Conservation (phyloP, 73 alveolate genomes). For the Tetrahymena borealis region DNA sequence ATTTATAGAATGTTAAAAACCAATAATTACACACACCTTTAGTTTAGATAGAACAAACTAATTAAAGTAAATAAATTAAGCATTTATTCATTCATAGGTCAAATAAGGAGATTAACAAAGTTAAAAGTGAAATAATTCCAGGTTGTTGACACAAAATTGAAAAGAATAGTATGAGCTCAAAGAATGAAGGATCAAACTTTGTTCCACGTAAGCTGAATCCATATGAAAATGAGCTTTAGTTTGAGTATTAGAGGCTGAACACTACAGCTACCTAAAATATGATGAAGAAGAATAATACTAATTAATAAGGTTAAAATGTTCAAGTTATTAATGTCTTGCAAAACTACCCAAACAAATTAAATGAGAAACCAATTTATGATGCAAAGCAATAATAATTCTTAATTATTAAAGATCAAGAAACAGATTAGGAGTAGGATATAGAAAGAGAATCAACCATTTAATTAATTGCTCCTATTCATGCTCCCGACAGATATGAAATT, state of each 20-base stretch:
- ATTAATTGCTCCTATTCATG: background rate
- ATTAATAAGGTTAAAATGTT: background rate
- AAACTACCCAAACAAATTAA: background rate
- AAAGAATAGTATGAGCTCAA: background rate
- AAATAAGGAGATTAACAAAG: no score
- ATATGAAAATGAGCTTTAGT: background rate
- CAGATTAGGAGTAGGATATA: background rate
- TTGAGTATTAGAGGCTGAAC: background rate
- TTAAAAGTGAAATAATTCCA: background rate
- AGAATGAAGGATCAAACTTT: background rate
- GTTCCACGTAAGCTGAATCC: background rate
- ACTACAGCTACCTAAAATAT: background rate
- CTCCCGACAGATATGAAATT: background rate
- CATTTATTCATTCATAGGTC: no score
- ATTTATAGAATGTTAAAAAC: no score
- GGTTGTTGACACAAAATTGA: background rate
- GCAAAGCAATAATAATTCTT: background rate
- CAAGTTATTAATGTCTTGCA: background rate
- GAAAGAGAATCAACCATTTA: background rate
- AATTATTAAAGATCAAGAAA: background rate
- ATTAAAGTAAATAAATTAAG: no score
- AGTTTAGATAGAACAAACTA: no score
- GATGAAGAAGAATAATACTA: background rate
- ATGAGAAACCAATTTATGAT: background rate
- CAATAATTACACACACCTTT: no score